Evolutionary conservation across 2,329 filamentous ascomycete species (phyloP).

Genomic region (Aureobasidium pullulans): DNA sequence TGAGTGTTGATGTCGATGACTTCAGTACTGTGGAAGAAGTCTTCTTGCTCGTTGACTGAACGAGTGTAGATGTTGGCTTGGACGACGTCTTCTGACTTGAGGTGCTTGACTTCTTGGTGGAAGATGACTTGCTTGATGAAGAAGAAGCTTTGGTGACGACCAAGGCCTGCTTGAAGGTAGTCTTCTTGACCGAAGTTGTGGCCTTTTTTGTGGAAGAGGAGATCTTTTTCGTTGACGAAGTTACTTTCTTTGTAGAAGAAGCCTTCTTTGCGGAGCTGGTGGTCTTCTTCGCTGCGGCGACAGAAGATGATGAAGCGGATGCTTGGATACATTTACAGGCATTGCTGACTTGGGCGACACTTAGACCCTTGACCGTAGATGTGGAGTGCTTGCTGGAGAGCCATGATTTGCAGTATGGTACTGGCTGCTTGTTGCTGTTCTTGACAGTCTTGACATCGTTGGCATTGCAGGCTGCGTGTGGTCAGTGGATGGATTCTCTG

Average conservation of each 20-base stretch:
- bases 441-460: slow-evolving; percentile 2
- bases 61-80: not conserved
- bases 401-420: slow-evolving; percentile 10
- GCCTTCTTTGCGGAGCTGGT: not conserved
- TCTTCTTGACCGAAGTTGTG: not conserved
- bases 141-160: not conserved
- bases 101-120: not conserved
- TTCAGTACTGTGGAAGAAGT: not conserved
- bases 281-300: slow-evolving; percentile 6
- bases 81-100: not conserved
- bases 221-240: not conserved
- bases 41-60: too few relatives aligned
- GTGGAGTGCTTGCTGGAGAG: slow-evolving; percentile 1
- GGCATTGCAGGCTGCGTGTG: slow-evolving; percentile 2
- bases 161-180: not conserved
- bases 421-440: slow-evolving; percentile 5
- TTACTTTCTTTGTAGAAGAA: not conserved
- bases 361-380: slow-evolving; percentile 6
- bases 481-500: not conserved
- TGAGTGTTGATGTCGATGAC: not conserved
- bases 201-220: not conserved
- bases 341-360: slow-evolving; percentile 5
- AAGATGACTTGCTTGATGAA: not conserved
- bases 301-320: slow-evolving; percentile 7
- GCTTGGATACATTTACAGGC: slow-evolving; percentile 6